phyloP scores from a whole-genome alignment of 2,329 filamentous ascomycete species.

The Spiromastix sp. region DNA sequence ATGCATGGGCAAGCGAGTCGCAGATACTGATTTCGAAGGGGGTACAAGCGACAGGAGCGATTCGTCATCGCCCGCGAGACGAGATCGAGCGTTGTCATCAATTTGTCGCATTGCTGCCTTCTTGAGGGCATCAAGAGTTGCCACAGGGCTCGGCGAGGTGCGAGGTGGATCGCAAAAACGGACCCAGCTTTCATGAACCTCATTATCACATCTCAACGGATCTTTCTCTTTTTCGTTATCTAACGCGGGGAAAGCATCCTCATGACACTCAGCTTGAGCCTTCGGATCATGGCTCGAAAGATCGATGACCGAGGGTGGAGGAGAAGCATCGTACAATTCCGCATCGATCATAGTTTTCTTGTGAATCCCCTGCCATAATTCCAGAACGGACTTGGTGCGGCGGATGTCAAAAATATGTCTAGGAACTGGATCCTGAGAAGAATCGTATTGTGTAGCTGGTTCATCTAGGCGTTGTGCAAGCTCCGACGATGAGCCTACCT shows the following conservation, averaged over 20 bases:
- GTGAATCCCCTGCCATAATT: conserved; percentile 29
- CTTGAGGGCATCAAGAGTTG: no score
- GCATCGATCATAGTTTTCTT: conserved; percentile 5
- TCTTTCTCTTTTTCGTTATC: no score
- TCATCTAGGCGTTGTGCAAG: conserved; percentile 37
- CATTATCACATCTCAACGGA: no score
- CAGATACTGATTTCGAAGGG: no score
- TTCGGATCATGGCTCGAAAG: no score
- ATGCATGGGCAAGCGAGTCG: conserved; percentile 1
- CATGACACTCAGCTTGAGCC: no score
- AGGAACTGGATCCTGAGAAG: conserved; percentile 10
- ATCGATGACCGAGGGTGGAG: not conserved
- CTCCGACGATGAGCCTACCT: conserved; percentile 39
- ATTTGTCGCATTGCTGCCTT: no score
- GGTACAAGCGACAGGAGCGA: no score
- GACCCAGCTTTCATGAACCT: conserved; percentile 1
- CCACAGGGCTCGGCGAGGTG: not conserved
- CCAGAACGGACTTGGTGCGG: conserved; percentile 27
- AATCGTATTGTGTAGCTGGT: conserved; percentile 15
- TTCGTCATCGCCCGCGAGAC: no score
- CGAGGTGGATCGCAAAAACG: not conserved
- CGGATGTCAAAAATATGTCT: conserved; percentile 39
- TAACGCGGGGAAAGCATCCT: no score
- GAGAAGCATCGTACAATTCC: no score
- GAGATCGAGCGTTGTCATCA: no score